phyloP scores from a whole-genome alignment of 1,284 basidiomycete genomes.

The Ganoderma sinense region DNA sequence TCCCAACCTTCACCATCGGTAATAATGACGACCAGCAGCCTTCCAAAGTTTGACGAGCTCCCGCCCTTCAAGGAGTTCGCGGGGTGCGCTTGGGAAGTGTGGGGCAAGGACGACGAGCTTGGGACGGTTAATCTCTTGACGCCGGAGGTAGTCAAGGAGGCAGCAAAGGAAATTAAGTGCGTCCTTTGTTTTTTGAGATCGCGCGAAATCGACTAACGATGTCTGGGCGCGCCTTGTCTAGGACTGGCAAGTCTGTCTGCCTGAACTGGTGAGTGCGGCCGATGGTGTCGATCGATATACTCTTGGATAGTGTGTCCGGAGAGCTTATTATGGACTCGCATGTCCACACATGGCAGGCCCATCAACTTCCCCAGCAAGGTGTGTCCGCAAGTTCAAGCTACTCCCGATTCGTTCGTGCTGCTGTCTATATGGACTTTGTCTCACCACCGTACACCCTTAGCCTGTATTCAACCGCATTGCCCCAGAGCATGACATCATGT shows the following conservation, averaged over 20 bases:
- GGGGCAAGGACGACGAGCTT: constrained; percentile 74
- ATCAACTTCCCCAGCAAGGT: constrained; percentile 73
- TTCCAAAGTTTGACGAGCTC: constrained; percentile 70
- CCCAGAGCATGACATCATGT: constrained; percentile 52
- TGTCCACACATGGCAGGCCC: constrained; percentile 52
- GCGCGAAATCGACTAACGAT: background rate
- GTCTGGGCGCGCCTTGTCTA: constrained; percentile 29
- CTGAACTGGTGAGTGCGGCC: constrained; percentile 62
- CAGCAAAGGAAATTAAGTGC: constrained; percentile 70
- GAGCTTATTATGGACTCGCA: constrained; percentile 1
- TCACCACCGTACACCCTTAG: constrained; percentile 41
- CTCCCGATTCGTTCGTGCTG: background rate
- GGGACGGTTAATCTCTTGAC: constrained; percentile 79
- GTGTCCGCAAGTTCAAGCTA: constrained; percentile 13
- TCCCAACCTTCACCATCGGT: constrained; percentile 15
- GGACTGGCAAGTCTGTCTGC: constrained; percentile 62
- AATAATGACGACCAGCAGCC: constrained; percentile 25
- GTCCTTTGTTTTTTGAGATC: constrained; percentile 28
- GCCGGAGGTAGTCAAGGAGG: constrained; percentile 63
- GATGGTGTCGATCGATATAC: constrained; percentile 1
- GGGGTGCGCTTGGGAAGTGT: constrained; percentile 78
- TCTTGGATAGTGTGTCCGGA: constrained; percentile 2
- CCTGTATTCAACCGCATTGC: constrained; percentile 62
- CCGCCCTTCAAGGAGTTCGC: constrained; percentile 62
- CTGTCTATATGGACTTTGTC: background rate